A percentile compares a stretch with the other conserved stretches of the same genome.
Conservation (phyloP, 208 protist species). For the Herpetomonas samuelpessoai region DNA sequence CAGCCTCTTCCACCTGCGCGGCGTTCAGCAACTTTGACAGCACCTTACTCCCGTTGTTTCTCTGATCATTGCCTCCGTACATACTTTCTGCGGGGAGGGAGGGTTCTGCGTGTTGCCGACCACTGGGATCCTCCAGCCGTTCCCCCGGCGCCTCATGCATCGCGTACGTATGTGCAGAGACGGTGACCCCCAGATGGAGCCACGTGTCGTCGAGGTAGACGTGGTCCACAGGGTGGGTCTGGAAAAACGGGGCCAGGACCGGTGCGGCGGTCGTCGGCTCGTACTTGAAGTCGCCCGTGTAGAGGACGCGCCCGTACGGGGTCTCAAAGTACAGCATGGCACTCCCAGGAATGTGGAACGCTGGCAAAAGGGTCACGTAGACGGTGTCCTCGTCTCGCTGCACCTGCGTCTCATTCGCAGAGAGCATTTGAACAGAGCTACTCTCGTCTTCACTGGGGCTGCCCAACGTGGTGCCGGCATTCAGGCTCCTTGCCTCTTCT, state of each 20-base stretch:
- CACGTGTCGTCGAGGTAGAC: conserved; percentile 85
- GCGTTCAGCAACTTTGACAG: conserved; percentile 60
- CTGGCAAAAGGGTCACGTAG: conserved; percentile 47
- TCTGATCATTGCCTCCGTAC: background rate
- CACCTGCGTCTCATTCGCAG: background rate
- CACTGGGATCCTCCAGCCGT: no score
- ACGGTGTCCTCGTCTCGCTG: conserved; percentile 15
- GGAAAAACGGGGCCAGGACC: conserved; percentile 43
- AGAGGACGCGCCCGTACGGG: conserved; percentile 46
- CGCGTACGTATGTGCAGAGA: conserved; percentile 5
- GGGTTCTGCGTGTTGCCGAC: no score
- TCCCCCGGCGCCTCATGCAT: conserved; percentile 6
- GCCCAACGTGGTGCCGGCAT: background rate
- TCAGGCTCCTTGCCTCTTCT: no score
- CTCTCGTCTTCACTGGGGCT: background rate
- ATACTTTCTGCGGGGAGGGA: no score
- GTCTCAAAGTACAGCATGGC: conserved; percentile 76
- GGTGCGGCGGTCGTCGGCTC: conserved; percentile 19
- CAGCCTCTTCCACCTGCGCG: conserved; percentile 57
- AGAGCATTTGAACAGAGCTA: background rate
- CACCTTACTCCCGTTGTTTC: conserved; percentile 25
- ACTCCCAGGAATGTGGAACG: conserved; percentile 77
- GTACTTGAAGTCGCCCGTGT: conserved; percentile 85
- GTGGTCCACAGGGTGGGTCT: conserved; percentile 61
- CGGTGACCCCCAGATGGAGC: conserved; percentile 54